These are phyloP conservation scores for Smallanthus sonchifolius DNA, from an alignment of 129 eudicot species.

Conservation along the genomic window DNA sequence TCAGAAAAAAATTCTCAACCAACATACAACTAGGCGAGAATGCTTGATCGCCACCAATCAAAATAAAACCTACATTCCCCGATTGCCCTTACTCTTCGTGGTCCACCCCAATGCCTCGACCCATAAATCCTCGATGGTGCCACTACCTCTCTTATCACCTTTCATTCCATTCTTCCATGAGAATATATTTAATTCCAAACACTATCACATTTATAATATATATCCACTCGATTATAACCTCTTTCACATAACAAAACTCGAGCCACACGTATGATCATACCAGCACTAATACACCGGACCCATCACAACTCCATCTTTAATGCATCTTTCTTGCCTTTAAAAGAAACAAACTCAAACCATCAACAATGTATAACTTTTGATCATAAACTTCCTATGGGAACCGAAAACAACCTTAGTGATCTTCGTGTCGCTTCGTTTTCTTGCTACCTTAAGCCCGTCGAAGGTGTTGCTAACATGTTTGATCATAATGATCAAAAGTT, in stretches of 20 bases:
- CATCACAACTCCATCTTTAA: neutral
- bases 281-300: conserved; percentile 31
- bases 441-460: conserved; percentile 49
- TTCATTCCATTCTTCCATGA: conserved; percentile 21
- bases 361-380: neutral
- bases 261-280: conserved; percentile 23
- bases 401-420: conserved; percentile 26
- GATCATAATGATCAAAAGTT: conserved; percentile 9
- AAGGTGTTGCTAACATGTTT: conserved; percentile 21
- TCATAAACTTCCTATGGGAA: conserved; percentile 24
- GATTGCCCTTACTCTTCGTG: conserved; percentile 24
- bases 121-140: conserved; percentile 26
- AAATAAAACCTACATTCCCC: conserved; percentile 24
- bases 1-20: no score
- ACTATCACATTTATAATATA: conserved; percentile 32
- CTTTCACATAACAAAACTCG: conserved; percentile 10
- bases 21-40: conserved; percentile 23
- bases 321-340: conserved; percentile 23
- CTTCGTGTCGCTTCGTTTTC: conserved; percentile 68
- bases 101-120: conserved; percentile 19
- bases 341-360: neutral
- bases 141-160: conserved; percentile 23
- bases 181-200: conserved; percentile 27
- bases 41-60: conserved; percentile 26
- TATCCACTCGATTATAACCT: conserved; percentile 8